A percentile compares a stretch with the other conserved stretches of the same genome.
Conservation (phyloP, 768 basidiomycete genomes). For the Kwoniella dendrophila region DNA sequence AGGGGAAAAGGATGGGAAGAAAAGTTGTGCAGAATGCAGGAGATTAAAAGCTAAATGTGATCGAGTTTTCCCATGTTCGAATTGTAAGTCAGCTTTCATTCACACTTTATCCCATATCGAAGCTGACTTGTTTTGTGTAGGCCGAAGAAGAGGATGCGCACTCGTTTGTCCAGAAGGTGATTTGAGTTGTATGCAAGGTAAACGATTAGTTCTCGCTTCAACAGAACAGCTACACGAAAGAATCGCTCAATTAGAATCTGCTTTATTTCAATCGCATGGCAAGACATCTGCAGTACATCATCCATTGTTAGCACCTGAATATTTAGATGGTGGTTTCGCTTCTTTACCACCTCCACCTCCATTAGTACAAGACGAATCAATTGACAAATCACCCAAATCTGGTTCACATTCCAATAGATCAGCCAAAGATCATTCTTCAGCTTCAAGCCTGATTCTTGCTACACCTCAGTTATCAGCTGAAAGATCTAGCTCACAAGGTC, state of each 20-base stretch:
- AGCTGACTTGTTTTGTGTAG: slow-evolving; percentile 7
- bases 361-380: neutral
- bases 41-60: slow-evolving; percentile 51
- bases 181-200: slow-evolving; percentile 51
- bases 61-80: slow-evolving; percentile 48
- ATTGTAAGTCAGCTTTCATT: slow-evolving; percentile 35
- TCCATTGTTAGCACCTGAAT: slow-evolving; percentile 41
- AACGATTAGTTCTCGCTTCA: slow-evolving; percentile 48
- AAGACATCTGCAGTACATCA: slow-evolving; percentile 19
- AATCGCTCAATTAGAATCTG: slow-evolving; percentile 48
- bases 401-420: slow-evolving; percentile 18
- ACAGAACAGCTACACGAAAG: slow-evolving; percentile 50
- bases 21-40: slow-evolving; percentile 51
- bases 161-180: slow-evolving; percentile 49
- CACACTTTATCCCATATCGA: neutral
- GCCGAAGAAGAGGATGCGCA: slow-evolving; percentile 48
- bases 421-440: slow-evolving; percentile 17
- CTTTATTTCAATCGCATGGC: slow-evolving; percentile 38
- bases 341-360: slow-evolving; percentile 20
- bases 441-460: slow-evolving; percentile 23
- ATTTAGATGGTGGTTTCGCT: slow-evolving; percentile 41
- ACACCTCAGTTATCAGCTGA: slow-evolving; percentile 21
- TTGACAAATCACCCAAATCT: slow-evolving; percentile 20
- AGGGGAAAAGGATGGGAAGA: slow-evolving; percentile 29
- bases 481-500: slow-evolving; percentile 24